Percentiles rank a stretch among this genome's conserved stretches.
These are phyloP conservation scores for Umbilicus rupestris DNA, from an alignment of 164 flowering plant genomes.

Conservation along the genomic window DNA sequence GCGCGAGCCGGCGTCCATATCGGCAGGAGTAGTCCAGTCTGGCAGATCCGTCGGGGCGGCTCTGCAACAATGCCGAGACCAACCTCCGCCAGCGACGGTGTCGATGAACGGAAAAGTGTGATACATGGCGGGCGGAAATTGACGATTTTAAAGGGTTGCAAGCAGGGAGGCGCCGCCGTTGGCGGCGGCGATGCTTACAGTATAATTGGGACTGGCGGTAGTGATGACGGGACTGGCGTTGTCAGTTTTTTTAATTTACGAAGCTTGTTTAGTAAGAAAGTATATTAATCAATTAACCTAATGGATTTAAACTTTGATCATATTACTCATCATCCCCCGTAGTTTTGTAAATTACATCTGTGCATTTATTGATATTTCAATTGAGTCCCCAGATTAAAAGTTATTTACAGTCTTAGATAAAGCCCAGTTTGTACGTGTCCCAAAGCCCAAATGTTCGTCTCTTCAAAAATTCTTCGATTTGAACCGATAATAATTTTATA, in stretches of 20 bases:
- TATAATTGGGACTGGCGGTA: conserved; percentile 10
- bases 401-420: too few species aligned
- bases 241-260: conserved; percentile 44
- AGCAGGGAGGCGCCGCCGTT: conserved; percentile 60
- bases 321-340: neutral
- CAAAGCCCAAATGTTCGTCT: too few species aligned
- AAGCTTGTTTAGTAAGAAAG: conserved; percentile 66
- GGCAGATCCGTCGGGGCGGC: conserved; percentile 59
- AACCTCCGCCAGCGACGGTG: neutral
- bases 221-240: conserved; percentile 19
- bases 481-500: too few species aligned
- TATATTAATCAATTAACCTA: conserved; percentile 25
- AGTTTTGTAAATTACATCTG: conserved; percentile 12
- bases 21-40: conserved; percentile 82
- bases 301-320: neutral
- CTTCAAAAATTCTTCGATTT: too few species aligned
- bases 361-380: too few species aligned
- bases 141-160: conserved; percentile 31
- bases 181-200: conserved; percentile 23
- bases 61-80: conserved; percentile 11
- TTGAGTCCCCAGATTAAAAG: too few species aligned
- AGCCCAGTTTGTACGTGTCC: too few species aligned
- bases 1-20: conserved; percentile 66
- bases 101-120: neutral
- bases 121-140: conserved; percentile 12